These are phyloP conservation scores for Oenanthe javanica DNA, from an alignment of 140 eudicot genomes.

Conservation along the genomic window DNA sequence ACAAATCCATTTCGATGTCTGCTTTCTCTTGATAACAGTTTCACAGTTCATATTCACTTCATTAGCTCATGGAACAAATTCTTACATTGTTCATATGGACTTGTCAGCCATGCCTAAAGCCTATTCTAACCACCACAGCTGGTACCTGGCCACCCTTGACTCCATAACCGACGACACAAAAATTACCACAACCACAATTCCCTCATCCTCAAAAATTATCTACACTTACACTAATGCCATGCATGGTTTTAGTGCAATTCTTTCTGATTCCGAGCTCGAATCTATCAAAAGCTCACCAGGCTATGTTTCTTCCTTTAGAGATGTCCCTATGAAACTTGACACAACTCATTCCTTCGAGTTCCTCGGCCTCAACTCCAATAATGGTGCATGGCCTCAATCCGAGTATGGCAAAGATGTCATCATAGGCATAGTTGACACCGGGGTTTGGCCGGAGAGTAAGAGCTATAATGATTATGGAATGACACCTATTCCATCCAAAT, in stretches of 20 bases:
- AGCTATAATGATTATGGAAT: constrained; percentile 59
- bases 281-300: constrained; percentile 40
- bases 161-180: constrained; percentile 23
- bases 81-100: constrained; percentile 77
- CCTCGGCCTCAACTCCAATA: constrained; percentile 45
- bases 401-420: constrained; percentile 54
- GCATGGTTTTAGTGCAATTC: constrained; percentile 66
- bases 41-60: constrained; percentile 7
- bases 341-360: constrained; percentile 64
- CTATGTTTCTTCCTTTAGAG: constrained; percentile 39
- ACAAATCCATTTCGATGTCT: constrained; percentile 24
- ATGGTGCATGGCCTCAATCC: constrained; percentile 60
- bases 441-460: constrained; percentile 75
- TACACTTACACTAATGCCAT: constrained; percentile 58
- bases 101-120: constrained; percentile 70
- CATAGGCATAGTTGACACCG: constrained; percentile 67
- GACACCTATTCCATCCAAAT: constrained; percentile 43
- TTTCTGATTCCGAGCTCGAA: constrained; percentile 55
- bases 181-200: neutral
- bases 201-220: constrained; percentile 36
- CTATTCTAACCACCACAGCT: constrained; percentile 55
- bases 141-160: constrained; percentile 57
- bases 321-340: constrained; percentile 35
- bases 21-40: constrained; percentile 23
- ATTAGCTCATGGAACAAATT: constrained; percentile 21